Percentiles rank a stretch among this genome's conserved stretches.
phyloP scores from a whole-genome alignment of 2,329 filamentous ascomycete species.

The Xylaria sp. region DNA sequence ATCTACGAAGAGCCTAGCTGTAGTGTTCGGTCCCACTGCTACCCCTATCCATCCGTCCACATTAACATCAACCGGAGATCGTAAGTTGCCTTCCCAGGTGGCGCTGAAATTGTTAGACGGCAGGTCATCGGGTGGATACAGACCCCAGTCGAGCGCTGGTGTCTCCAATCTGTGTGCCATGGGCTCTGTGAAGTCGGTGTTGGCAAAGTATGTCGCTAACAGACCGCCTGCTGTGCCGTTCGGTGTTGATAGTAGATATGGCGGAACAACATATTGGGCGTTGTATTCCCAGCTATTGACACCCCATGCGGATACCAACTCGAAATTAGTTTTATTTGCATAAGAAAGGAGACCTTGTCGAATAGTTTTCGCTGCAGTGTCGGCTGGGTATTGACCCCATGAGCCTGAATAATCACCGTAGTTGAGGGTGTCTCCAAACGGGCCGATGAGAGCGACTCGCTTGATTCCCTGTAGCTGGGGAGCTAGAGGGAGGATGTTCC shows the following conservation, averaged over 20 bases:
- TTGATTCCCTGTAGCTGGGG: conserved; percentile 46
- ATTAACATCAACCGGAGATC: conserved; percentile 52
- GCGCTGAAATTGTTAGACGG: conserved; percentile 59
- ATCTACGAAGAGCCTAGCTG: conserved; percentile 54
- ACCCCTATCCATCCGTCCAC: conserved; percentile 58
- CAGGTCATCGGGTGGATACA: conserved; percentile 56
- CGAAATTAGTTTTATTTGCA: conserved; percentile 44
- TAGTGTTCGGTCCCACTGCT: conserved; percentile 55
- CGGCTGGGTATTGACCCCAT: conserved; percentile 55
- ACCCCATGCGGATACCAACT: conserved; percentile 57
- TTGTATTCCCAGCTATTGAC: conserved; percentile 59
- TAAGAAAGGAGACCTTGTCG: conserved; percentile 52
- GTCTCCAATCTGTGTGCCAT: conserved; percentile 49
- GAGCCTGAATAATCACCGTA: conserved; percentile 58
- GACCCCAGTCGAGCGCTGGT: conserved; percentile 57
- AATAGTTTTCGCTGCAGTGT: conserved; percentile 53
- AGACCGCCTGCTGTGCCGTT: conserved; percentile 54
- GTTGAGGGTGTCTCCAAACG: conserved; percentile 56
- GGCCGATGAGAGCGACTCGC: conserved; percentile 56
- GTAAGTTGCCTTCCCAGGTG: conserved; percentile 55
- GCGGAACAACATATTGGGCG: conserved; percentile 56
- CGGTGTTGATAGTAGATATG: conserved; percentile 53
- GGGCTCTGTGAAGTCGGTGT: conserved; percentile 53
- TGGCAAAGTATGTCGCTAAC: conserved; percentile 55
- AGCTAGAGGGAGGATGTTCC: conserved; percentile 54